Conservation (phyloP, 1,284 basidiomycete species). For the Rhodotorula sp. region DNA sequence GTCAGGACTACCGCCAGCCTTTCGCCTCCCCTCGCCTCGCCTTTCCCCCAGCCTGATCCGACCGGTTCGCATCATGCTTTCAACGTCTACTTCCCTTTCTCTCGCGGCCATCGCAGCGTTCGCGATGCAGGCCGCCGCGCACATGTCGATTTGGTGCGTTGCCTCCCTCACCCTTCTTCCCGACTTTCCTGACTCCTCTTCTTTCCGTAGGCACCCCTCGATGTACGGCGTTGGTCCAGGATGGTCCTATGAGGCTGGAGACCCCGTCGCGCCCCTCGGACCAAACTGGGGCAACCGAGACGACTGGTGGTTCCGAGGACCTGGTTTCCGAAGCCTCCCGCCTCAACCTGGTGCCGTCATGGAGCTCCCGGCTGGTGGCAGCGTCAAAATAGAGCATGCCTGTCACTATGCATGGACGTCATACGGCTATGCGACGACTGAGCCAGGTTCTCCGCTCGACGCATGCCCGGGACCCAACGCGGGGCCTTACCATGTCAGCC, state of each 20-base stretch:
- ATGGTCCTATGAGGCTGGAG: conserved; percentile 15
- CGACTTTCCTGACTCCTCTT: neutral
- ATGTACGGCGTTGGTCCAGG: conserved; percentile 27
- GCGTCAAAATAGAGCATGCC: conserved; percentile 26
- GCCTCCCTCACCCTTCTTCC: neutral
- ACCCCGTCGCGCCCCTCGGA: conserved; percentile 28
- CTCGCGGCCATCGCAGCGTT: neutral
- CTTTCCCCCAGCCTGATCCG: neutral
- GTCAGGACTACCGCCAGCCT: neutral
- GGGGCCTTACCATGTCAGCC: conserved; percentile 9
- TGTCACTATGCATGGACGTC: conserved; percentile 23
- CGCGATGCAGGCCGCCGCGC: neutral
- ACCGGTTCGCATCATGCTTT: neutral
- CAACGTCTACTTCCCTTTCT: neutral
- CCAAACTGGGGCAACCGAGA: neutral
- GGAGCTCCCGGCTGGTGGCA: conserved; percentile 31
- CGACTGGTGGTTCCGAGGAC: conserved; percentile 29
- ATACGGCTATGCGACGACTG: conserved; percentile 26
- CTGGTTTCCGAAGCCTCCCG: conserved; percentile 14
- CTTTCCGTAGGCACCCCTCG: conserved; percentile 4
- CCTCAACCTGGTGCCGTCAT: conserved; percentile 19
- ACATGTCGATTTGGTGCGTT: conserved; percentile 14
- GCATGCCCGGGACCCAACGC: conserved; percentile 35
- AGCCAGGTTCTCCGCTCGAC: conserved; percentile 17
- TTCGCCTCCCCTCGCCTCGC: neutral